A percentile compares a stretch with the other conserved stretches of the same genome.
Conservation (phyloP, 2,329 filamentous ascomycete species). For the Chaetothyriales sp. region DNA sequence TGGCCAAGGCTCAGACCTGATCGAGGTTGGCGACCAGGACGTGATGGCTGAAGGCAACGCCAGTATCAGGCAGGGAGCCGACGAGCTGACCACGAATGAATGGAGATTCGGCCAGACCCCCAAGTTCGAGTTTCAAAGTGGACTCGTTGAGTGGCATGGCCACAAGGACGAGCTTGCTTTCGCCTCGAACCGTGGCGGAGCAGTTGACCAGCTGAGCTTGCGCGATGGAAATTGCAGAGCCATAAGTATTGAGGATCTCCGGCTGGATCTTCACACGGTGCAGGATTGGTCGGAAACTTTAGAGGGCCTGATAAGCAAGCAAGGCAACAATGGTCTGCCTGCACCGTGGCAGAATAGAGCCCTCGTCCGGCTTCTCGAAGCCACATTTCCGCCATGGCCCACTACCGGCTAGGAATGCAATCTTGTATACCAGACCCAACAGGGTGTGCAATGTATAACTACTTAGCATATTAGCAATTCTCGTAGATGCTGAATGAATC, state of each 20-base stretch:
- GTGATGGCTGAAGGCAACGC: constrained; percentile 2
- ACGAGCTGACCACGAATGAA: constrained; percentile 10
- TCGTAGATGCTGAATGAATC: background rate
- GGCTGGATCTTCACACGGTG: background rate
- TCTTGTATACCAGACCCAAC: background rate
- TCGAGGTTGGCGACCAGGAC: constrained; percentile 7
- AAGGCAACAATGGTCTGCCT: too few species aligned
- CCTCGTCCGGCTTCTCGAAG: background rate
- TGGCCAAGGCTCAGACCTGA: constrained; percentile 4
- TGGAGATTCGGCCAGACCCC: constrained; percentile 16
- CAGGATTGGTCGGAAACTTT: background rate
- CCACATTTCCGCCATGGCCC: background rate
- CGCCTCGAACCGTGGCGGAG: constrained; percentile 8
- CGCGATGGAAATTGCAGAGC: background rate
- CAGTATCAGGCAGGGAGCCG: constrained; percentile 7
- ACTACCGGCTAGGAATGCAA: background rate
- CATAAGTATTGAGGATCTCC: background rate
- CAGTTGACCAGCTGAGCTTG: constrained; percentile 3
- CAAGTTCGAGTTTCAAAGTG: constrained; percentile 11
- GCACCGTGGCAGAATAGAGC: background rate
- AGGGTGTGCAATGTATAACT: background rate
- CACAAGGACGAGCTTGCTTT: constrained; percentile 8
- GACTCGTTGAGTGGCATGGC: constrained; percentile 1
- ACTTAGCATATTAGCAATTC: background rate
- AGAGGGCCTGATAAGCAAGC: background rate